Evolutionary conservation across 2,329 filamentous ascomycete genomes (phyloP).

Genomic region (Periconia sp.): DNA sequence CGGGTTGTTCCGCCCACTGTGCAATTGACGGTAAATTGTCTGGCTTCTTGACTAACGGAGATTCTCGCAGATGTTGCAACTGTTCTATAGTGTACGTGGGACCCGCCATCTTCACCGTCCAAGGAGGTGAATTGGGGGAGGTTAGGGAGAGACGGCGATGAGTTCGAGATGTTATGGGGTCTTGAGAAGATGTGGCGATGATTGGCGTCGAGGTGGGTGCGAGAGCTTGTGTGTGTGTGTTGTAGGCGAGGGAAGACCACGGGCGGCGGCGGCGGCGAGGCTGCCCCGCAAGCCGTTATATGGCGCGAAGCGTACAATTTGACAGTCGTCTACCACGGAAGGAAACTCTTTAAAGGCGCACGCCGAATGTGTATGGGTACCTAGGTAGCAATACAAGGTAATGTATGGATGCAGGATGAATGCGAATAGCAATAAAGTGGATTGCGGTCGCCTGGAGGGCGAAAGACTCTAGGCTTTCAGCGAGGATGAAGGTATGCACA

Average conservation of each 20-base stretch:
- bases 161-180: not conserved
- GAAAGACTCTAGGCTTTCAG: not conserved
- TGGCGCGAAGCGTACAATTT: slow-evolving; percentile 19
- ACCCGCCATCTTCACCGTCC: slow-evolving; percentile 29
- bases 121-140: not conserved
- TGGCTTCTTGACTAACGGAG: slow-evolving; percentile 81
- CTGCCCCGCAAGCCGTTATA: slow-evolving; percentile 19
- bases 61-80: slow-evolving; percentile 74
- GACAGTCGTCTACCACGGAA: slow-evolving; percentile 1
- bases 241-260: slow-evolving; percentile 2
- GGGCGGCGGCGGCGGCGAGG: slow-evolving; percentile 12
- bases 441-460: slow-evolving; percentile 2
- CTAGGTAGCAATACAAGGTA: not conserved
- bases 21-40: slow-evolving; percentile 77
- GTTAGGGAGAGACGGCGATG: not conserved
- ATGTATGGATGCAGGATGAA: slow-evolving; percentile 5
- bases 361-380: not conserved
- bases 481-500: not conserved
- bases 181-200: slow-evolving; percentile 8
- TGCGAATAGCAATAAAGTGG: slow-evolving; percentile 6
- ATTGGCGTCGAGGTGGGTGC: slow-evolving; percentile 16
- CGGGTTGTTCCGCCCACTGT: slow-evolving; percentile 88
- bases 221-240: slow-evolving; percentile 7
- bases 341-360: not conserved
- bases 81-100: slow-evolving; percentile 70